Percentiles rank a stretch among this genome's conserved stretches.
Conservation (phyloP, 2,329 filamentous ascomycete genomes). For the Coccinonectria pachysandricola region DNA sequence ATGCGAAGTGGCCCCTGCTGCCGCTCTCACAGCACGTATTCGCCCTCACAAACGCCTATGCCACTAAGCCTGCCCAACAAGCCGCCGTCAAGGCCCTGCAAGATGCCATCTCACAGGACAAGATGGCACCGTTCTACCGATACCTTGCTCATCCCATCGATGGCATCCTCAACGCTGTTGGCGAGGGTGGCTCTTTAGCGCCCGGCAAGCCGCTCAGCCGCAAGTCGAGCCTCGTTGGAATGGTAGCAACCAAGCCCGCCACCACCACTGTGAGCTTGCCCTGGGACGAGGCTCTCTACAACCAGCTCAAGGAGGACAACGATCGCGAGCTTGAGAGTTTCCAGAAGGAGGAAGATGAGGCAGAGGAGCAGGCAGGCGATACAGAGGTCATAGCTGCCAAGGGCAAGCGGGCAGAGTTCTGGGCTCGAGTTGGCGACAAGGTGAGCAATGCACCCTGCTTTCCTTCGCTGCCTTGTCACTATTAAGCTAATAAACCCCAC, state of each 20-base stretch:
- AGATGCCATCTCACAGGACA: conserved; percentile 72
- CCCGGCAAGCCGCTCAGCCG: conserved; percentile 50
- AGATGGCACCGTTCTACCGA: conserved; percentile 81
- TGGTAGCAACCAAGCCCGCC: conserved; percentile 63
- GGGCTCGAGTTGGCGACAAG: conserved; percentile 93
- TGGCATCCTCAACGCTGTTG: conserved; percentile 67
- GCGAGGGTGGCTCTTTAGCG: conserved; percentile 47
- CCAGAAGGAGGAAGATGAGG: conserved; percentile 86
- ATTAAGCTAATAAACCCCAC: conserved; percentile 12
- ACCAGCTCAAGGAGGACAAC: conserved; percentile 65
- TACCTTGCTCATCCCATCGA: conserved; percentile 74
- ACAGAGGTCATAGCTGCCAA: conserved; percentile 87
- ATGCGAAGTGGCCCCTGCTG: conserved; percentile 75
- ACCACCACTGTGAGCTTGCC: conserved; percentile 58
- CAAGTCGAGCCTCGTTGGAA: conserved; percentile 60
- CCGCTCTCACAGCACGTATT: conserved; percentile 79
- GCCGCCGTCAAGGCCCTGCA: conserved; percentile 62
- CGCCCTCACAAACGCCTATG: conserved; percentile 71
- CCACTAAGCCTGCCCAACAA: conserved; percentile 56
- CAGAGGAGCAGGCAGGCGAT: conserved; percentile 89
- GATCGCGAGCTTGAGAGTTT: conserved; percentile 65
- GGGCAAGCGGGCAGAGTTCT: conserved; percentile 93
- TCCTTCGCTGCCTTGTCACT: too few relatives aligned
- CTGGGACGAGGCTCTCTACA: conserved; percentile 87
- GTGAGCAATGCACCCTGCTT: conserved; percentile 33